These are phyloP conservation scores for Collariella sp. DNA, from an alignment of 495 filamentous ascomycete species.

Conservation along the genomic window DNA sequence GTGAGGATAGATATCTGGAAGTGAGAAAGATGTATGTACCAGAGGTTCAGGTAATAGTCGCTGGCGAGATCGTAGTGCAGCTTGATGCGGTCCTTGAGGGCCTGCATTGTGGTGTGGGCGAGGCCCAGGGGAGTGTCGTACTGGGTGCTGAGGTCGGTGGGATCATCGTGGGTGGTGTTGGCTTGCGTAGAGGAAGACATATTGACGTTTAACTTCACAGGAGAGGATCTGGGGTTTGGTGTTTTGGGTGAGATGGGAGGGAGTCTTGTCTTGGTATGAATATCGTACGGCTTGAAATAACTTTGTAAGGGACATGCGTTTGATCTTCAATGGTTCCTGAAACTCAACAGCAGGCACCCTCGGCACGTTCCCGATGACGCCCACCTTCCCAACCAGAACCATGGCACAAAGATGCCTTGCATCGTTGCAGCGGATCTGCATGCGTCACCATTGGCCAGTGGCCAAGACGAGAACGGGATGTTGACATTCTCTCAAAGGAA, in stretches of 20 bases:
- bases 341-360: background rate
- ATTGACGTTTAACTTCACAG: background rate
- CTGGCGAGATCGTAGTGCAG: constrained; percentile 52
- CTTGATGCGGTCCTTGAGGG: constrained; percentile 50
- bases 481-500: background rate
- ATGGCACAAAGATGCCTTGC: background rate
- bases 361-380: background rate
- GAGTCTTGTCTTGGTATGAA: background rate
- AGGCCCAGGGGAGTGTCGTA: constrained; percentile 43
- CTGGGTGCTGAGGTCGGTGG: constrained; percentile 31
- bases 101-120: constrained; percentile 44
- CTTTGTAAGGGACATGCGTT: no score
- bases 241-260: background rate
- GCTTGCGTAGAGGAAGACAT: background rate
- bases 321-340: no score
- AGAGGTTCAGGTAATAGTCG: constrained; percentile 45
- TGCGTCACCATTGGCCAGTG: background rate
- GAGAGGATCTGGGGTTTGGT: background rate
- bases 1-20: background rate
- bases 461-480: no score
- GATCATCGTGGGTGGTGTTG: constrained; percentile 8
- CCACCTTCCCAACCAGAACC: background rate
- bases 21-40: constrained; percentile 24
- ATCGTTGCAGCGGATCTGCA: background rate
- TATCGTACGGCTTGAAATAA: background rate